phyloP scores from a whole-genome alignment of 2,329 filamentous ascomycete species.

The Aureobasidium uvarum region DNA sequence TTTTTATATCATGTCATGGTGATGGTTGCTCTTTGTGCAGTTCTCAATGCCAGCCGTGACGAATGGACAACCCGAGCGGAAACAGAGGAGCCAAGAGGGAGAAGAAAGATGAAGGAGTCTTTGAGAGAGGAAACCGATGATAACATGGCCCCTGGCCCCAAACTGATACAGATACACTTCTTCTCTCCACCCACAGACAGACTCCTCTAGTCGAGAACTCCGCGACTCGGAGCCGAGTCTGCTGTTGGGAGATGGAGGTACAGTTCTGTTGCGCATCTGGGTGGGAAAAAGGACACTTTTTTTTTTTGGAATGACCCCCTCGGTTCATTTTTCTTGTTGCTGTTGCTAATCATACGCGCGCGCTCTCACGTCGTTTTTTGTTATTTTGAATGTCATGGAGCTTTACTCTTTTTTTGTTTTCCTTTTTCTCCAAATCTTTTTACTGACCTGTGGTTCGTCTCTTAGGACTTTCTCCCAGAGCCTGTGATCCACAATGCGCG shows the following conservation, averaged over 20 bases:
- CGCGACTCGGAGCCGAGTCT: not conserved
- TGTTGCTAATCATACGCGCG: constrained; percentile 16
- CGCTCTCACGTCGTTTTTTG: constrained; percentile 1
- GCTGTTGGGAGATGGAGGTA: not conserved
- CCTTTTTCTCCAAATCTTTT: not conserved
- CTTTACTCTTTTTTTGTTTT: not conserved
- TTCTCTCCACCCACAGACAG: not conserved
- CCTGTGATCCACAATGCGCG: not conserved
- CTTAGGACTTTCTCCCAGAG: not conserved
- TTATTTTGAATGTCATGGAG: constrained; percentile 3
- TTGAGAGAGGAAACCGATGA: not conserved
- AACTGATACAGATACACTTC: not conserved
- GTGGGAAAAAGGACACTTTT: not conserved
- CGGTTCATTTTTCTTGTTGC: constrained; percentile 3
- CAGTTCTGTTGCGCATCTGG: not conserved
- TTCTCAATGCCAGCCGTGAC: constrained; percentile 15
- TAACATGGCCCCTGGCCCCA: not conserved
- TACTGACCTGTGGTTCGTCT: not conserved
- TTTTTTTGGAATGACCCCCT: constrained; percentile 1
- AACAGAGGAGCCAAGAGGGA: not conserved
- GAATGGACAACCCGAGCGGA: not conserved
- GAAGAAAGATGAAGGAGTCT: constrained; percentile 13
- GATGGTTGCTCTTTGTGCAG: constrained; percentile 20
- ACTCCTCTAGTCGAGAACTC: not conserved
- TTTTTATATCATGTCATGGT: constrained; percentile 19